phyloP scores from a whole-genome alignment of 108 stramenopile species.

The Cafeteria roenbergensis region DNA sequence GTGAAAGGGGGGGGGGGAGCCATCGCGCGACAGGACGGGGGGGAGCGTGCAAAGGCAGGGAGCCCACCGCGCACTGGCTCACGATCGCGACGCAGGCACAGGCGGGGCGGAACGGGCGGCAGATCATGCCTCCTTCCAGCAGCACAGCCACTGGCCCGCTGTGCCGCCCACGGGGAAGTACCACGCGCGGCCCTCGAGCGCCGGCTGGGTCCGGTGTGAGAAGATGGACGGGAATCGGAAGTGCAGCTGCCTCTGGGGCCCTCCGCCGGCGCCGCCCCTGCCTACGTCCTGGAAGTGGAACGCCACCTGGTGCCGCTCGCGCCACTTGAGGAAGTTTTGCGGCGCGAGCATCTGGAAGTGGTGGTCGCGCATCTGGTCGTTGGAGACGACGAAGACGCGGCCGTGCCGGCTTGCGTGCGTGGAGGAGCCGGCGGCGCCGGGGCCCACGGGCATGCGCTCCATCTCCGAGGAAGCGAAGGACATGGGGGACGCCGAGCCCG shows the following conservation, averaged over 20 bases:
- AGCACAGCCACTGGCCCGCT: neutral
- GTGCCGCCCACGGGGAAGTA: neutral
- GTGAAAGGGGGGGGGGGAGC: too few relatives aligned
- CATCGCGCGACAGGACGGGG: too few relatives aligned
- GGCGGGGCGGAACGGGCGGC: too few relatives aligned
- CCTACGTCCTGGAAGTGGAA: conserved; percentile 38
- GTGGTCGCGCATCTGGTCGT: conserved; percentile 98
- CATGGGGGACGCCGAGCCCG: too few relatives aligned
- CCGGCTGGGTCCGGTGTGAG: neutral
- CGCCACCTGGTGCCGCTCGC: conserved; percentile 77
- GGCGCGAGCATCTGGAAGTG: conserved; percentile 82
- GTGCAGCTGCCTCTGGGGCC: neutral
- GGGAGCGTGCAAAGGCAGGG: too few relatives aligned
- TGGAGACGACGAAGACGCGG: conserved; percentile 62
- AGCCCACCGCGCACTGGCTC: too few relatives aligned
- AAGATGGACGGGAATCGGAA: neutral
- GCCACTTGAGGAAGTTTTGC: conserved; percentile 76
- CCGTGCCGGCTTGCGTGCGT: too few relatives aligned
- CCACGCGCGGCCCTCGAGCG: neutral
- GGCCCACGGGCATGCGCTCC: too few relatives aligned
- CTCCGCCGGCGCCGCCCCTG: too few relatives aligned
- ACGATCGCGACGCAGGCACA: too few relatives aligned
- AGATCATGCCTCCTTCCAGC: neutral
- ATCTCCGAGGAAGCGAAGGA: too few relatives aligned
- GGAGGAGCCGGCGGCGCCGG: too few relatives aligned